These are phyloP conservation scores for Sisymbrium altissimum DNA, from an alignment of 345 rosid genomes.

Conservation along the genomic window DNA sequence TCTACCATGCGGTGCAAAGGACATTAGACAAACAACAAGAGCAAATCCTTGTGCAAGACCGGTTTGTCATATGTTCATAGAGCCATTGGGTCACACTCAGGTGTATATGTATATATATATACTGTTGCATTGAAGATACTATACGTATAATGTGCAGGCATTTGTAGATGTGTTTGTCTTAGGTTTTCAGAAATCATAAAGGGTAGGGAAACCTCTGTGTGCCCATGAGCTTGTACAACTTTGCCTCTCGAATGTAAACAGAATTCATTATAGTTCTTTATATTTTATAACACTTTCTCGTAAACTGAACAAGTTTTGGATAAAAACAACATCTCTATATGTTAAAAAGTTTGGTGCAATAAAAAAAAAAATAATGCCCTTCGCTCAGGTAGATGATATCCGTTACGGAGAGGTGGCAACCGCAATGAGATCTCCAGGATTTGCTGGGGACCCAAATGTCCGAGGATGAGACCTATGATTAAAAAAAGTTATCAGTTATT, in stretches of 20 bases:
- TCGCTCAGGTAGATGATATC: background rate
- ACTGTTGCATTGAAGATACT: slow-evolving; percentile 16
- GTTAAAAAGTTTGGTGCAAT: background rate
- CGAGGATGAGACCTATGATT: background rate
- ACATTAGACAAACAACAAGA: slow-evolving; percentile 52
- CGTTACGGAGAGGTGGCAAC: background rate
- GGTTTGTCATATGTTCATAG: slow-evolving; percentile 61
- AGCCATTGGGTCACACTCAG: slow-evolving; percentile 3
- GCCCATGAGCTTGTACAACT: slow-evolving; percentile 24
- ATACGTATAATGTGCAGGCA: slow-evolving; percentile 10
- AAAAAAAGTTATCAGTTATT: background rate
- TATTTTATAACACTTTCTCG: background rate
- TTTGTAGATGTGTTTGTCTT: slow-evolving; percentile 13
- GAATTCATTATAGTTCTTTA: background rate
- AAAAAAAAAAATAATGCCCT: background rate
- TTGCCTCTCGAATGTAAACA: slow-evolving; percentile 18
- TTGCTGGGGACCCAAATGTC: background rate
- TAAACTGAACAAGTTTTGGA: background rate
- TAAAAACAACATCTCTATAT: background rate
- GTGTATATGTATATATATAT: slow-evolving; percentile 25
- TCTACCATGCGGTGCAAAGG: slow-evolving; percentile 57
- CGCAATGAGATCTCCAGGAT: background rate
- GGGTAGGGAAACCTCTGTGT: slow-evolving; percentile 14
- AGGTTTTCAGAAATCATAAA: slow-evolving; percentile 4
- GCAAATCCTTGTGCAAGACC: slow-evolving; percentile 42